A percentile compares a stretch with the other conserved stretches of the same genome.
Evolutionary conservation across 495 filamentous ascomycete species (phyloP).

Genomic region (Letharia columbiana): DNA sequence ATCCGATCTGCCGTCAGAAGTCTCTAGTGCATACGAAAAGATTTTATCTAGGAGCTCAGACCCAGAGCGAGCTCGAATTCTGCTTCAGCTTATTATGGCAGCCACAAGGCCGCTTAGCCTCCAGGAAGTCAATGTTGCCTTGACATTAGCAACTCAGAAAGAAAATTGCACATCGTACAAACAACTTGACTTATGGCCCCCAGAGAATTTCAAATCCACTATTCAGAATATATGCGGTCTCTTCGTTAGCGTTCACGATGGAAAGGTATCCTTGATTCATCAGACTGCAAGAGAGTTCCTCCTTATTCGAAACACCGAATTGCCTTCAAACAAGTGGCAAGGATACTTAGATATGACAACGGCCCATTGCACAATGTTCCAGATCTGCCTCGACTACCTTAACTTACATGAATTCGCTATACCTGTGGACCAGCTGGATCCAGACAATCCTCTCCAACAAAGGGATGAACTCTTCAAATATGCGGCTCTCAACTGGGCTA

Average conservation of each 20-base stretch:
- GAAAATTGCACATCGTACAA: slow-evolving; percentile 16
- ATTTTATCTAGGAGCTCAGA: slow-evolving; percentile 28
- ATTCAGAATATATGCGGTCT: slow-evolving; percentile 34
- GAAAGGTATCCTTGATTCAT: slow-evolving; percentile 35
- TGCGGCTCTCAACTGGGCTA: neutral
- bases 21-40: slow-evolving; percentile 33
- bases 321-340: slow-evolving; percentile 1
- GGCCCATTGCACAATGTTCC: slow-evolving; percentile 10
- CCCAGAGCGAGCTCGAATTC: slow-evolving; percentile 19
- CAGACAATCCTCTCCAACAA: neutral
- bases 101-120: slow-evolving; percentile 32
- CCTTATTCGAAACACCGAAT: neutral
- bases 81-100: slow-evolving; percentile 36
- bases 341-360: slow-evolving; percentile 5
- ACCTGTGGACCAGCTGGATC: neutral
- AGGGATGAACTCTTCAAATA: slow-evolving; percentile 2
- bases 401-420: neutral
- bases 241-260: slow-evolving; percentile 32
- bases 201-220: slow-evolving; percentile 24
- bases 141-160: slow-evolving; percentile 28
- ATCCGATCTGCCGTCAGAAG: slow-evolving; percentile 25
- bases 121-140: slow-evolving; percentile 34
- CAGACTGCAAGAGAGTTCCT: slow-evolving; percentile 39
- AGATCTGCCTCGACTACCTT: slow-evolving; percentile 11
- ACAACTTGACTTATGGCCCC: slow-evolving; percentile 25